Evolutionary conservation across 1,139 yeast species (phyloP).

Genomic region (Candida dubliniensis): DNA sequence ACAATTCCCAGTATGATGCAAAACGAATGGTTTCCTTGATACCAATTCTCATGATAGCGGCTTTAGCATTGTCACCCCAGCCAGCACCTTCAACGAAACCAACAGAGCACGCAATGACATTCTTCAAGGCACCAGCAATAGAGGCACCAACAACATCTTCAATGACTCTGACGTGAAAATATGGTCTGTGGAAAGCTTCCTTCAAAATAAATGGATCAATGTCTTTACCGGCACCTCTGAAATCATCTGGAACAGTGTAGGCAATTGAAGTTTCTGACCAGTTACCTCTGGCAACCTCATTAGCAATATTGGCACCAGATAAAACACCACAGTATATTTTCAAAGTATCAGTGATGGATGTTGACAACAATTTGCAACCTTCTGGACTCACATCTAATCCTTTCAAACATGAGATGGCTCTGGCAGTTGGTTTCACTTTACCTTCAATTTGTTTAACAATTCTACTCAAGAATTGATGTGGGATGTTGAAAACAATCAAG

Average conservation of each 20-base stretch:
- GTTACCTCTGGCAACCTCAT: slow-evolving; percentile 88
- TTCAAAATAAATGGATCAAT: slow-evolving; percentile 68
- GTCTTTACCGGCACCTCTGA: slow-evolving; percentile 70
- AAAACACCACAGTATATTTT: slow-evolving; percentile 91
- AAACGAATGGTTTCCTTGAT: slow-evolving; percentile 73
- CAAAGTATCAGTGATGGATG: slow-evolving; percentile 69
- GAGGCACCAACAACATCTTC: slow-evolving; percentile 93
- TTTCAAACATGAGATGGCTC: slow-evolving; percentile 92
- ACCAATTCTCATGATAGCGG: slow-evolving; percentile 95
- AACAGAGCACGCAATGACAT: slow-evolving; percentile 89
- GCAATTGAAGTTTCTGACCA: slow-evolving; percentile 97
- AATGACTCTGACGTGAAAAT: slow-evolving; percentile 89
- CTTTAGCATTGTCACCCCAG: slow-evolving; percentile 98
- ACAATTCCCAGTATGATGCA: slow-evolving; percentile 52
- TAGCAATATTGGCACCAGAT: slow-evolving; percentile 93
- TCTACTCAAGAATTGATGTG: slow-evolving; percentile 85
- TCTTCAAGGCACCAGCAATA: slow-evolving; percentile 92
- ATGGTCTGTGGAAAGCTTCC: slow-evolving; percentile 87
- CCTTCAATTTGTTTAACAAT: slow-evolving; percentile 77
- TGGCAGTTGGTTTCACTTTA: slow-evolving; percentile 60
- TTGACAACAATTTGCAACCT: slow-evolving; percentile 79
- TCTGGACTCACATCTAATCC: slow-evolving; percentile 82
- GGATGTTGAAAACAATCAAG: slow-evolving; percentile 83
- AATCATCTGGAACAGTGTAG: slow-evolving; percentile 69
- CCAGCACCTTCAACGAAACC: slow-evolving; percentile 95